Evolutionary conservation across 2,329 filamentous ascomycete species (phyloP), one percentile per base, ranked within the genome.

Genomic region (Colletotrichum navitas): DNA sequence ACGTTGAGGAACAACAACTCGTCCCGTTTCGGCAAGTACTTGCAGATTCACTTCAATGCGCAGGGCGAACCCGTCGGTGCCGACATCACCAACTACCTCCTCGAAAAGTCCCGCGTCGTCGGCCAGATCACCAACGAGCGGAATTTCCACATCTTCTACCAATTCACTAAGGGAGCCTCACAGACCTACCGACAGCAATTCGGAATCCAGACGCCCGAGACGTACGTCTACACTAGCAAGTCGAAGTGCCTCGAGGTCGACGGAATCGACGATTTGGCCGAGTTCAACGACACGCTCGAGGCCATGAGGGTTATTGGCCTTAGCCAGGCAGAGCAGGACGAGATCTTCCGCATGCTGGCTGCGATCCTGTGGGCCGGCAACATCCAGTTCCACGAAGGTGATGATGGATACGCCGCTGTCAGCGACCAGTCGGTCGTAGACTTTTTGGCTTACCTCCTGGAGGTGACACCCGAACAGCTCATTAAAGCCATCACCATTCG

Each of bases 61-160:
- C 90, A 93, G 74, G 95, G 95, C 75, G 95, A 98, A 82, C 96
- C 96, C 0, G 92, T 98, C 14, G 96, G 96, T 77, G 96, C 96
- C 72, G 96, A 97, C 81, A 98, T 99, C 82, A 98, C 95, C 79
- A 99, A 99, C 82, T 99, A 99, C 79, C 87, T 99, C 32, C 87
- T 99, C 64, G 96, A 99, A 81, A 98, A 98, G 86, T 92, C 94
- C 59, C 89, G 96, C 84, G 96, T 99, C 24, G 94, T 97, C 12
- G 94, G 95, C 21, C 96, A 98, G 84, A 98, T 98, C 76, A 87
- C 85, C 70, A 97, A 98, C 81, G 96, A 99, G 87, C 91, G 96
- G 76, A 98, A 97, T 83, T 99, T 99, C 82, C 96, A 99, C 83
- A 98, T 99, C 78, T 99, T 99, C 82, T 99, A 99, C 83, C 96